phyloP scores from a whole-genome alignment of 179 eudicot species.

The Heliamphora pulchella region DNA sequence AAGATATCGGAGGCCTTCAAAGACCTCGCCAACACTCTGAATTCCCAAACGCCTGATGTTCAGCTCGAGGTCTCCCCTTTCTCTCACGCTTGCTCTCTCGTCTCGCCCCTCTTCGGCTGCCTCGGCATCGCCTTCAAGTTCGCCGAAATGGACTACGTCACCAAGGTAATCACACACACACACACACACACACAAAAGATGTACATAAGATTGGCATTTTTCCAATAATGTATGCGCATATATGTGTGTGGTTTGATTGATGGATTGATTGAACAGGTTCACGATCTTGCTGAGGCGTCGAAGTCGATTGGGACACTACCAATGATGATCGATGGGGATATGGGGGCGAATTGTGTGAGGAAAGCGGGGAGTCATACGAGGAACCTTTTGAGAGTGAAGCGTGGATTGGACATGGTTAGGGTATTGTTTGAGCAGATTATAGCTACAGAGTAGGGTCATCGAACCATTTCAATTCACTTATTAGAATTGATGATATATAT shows the following conservation, averaged over 20 bases:
- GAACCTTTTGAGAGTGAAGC: conserved; percentile 84
- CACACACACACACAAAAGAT: too few species aligned
- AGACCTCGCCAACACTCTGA: conserved; percentile 35
- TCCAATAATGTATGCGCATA: background rate
- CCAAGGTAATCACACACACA: conserved; percentile 42
- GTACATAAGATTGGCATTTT: background rate
- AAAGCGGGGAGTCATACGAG: conserved; percentile 80
- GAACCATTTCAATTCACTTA: background rate
- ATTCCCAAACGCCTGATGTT: conserved; percentile 20
- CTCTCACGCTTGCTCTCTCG: conserved; percentile 75
- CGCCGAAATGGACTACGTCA: conserved; percentile 87
- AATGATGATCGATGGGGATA: conserved; percentile 53
- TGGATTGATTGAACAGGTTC: conserved; percentile 41
- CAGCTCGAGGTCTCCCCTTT: conserved; percentile 54
- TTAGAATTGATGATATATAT: background rate
- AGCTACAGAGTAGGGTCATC: conserved; percentile 50
- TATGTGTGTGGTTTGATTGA: background rate
- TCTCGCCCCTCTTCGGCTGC: conserved; percentile 81
- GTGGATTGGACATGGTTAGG: conserved; percentile 92
- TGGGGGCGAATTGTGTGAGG: conserved; percentile 50
- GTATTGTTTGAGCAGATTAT: conserved; percentile 77
- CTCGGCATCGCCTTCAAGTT: conserved; percentile 94
- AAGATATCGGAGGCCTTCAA: conserved; percentile 67
- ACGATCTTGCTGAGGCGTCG: conserved; percentile 64
- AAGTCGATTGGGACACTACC: conserved; percentile 44